Conservation (phyloP, 352 stramenopile species). For the Aphanomyces invadans region DNA sequence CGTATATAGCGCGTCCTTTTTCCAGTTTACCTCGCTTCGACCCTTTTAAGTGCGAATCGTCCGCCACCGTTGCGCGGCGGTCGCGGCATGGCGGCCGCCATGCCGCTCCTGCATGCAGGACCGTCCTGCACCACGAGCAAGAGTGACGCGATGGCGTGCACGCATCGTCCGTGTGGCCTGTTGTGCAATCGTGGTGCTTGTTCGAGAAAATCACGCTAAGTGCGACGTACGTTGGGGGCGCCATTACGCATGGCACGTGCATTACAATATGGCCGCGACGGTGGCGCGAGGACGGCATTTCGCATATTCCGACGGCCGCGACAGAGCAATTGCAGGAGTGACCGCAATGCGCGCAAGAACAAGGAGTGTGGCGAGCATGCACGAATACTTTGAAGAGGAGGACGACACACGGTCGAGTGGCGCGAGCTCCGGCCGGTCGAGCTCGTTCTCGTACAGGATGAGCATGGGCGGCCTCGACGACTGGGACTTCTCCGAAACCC, state of each 20-base stretch:
- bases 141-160: too few relatives aligned
- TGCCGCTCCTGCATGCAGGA: too few relatives aligned
- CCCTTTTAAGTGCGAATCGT: not conserved
- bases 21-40: not conserved
- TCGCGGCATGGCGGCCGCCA: too few relatives aligned
- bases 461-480: conserved; percentile 27
- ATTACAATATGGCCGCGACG: not conserved
- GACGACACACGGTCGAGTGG: conserved; percentile 35
- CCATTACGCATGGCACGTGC: too few relatives aligned
- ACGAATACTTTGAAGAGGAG: conserved; percentile 68
- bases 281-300: not conserved
- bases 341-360: conserved; percentile 74
- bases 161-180: too few relatives aligned
- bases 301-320: not conserved
- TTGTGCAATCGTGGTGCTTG: too few relatives aligned
- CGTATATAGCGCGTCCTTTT: not conserved
- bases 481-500: conserved; percentile 30
- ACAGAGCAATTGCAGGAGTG: too few relatives aligned
- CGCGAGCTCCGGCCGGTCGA: conserved; percentile 29
- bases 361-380: conserved; percentile 57
- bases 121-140: too few relatives aligned
- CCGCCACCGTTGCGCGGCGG: too few relatives aligned
- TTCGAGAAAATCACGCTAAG: too few relatives aligned
- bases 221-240: too few relatives aligned
- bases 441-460: not conserved